Evolutionary conservation across 2,329 filamentous ascomycete species (phyloP).

Genomic region (Neospermospora avenae): DNA sequence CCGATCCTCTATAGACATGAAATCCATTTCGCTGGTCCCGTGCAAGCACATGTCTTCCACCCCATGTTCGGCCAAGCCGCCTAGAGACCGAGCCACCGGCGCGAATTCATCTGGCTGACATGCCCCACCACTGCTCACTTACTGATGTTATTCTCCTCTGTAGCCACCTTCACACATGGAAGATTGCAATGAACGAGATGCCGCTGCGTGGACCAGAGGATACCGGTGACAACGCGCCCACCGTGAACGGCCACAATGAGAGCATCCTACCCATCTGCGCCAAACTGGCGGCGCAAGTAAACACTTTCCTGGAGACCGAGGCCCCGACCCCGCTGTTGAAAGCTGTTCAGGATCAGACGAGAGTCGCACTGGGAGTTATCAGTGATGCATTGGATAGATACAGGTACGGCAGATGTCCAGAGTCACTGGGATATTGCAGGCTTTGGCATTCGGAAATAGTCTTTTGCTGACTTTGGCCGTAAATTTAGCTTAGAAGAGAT

Average conservation of each 20-base stretch:
- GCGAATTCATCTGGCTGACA: slow-evolving; percentile 10
- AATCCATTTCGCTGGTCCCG: no score
- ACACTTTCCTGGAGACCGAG: slow-evolving; percentile 32
- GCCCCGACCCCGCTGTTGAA: slow-evolving; percentile 26
- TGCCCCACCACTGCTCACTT: slow-evolving; percentile 1
- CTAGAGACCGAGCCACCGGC: slow-evolving; percentile 8
- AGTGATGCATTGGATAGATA: slow-evolving; percentile 73
- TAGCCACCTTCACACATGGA: slow-evolving; percentile 24
- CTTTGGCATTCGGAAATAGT: background rate
- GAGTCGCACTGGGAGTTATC: slow-evolving; percentile 69
- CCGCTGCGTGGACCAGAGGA: slow-evolving; percentile 26
- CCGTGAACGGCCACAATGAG: slow-evolving; percentile 15
- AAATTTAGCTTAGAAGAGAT: slow-evolving; percentile 65
- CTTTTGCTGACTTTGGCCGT: background rate
- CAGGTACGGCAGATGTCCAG: slow-evolving; percentile 48
- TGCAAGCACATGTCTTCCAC: background rate
- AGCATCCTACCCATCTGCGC: slow-evolving; percentile 30
- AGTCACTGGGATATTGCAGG: background rate
- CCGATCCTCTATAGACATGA: background rate
- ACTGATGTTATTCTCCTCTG: background rate
- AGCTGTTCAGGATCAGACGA: slow-evolving; percentile 67
- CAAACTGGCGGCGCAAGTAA: slow-evolving; percentile 26
- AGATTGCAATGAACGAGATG: slow-evolving; percentile 27
- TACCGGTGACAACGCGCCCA: slow-evolving; percentile 26
- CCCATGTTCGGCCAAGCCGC: slow-evolving; percentile 18